Evolutionary conservation across 2,329 filamentous ascomycete genomes (phyloP), one percentile per base, ranked within the genome.

Genomic region (Rutstroemia sp.): DNA sequence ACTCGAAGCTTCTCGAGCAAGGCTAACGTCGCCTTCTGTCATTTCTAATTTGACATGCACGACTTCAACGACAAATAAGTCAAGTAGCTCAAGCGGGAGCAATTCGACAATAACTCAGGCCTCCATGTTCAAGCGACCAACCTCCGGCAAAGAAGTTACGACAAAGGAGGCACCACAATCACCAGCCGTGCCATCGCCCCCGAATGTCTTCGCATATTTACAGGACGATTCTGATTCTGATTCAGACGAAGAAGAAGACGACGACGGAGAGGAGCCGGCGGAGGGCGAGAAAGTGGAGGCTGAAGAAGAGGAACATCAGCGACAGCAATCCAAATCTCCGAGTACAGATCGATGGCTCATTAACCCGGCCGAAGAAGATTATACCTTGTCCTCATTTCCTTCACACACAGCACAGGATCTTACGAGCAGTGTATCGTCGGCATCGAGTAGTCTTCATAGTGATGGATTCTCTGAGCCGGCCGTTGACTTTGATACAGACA

Each of bases 401-500:
- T 46, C 27, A 16, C 58, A 54, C 18, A 45, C 56, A 70, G 69
- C 25, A 61, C 65, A 9, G 59, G 65, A 58, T 6, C 58, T 59
- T 47, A 44, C 59, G 21, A 73, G 71, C 59, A 62, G 59, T 7
- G 66, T 68, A 7, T 73, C 73, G 0, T 68, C 67, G 4, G 54
- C 60, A 19, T 62, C 66, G 10, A 66, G 62, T 39, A 67, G 65
- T 56, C 62, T 65, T 45, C 65, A 65, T 38, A 63, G 63, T 37
- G 72, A 73, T 52, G 65, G 70, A 37, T 73, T 72, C 3, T 67
- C 66, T 2, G 69, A 71, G 14, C 61, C 62, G 8, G 55, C 65
- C 23, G 69, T 61, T 3, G 72, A 73, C 18, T 67, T 70, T 46
- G 75, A 75, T 41, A 78, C 75, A 4, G 74, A 77, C 54, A 68